Base-by-base conservation (phyloP, 176 grass and related monocot genomes). In the Oryza meyeriana region DNA sequence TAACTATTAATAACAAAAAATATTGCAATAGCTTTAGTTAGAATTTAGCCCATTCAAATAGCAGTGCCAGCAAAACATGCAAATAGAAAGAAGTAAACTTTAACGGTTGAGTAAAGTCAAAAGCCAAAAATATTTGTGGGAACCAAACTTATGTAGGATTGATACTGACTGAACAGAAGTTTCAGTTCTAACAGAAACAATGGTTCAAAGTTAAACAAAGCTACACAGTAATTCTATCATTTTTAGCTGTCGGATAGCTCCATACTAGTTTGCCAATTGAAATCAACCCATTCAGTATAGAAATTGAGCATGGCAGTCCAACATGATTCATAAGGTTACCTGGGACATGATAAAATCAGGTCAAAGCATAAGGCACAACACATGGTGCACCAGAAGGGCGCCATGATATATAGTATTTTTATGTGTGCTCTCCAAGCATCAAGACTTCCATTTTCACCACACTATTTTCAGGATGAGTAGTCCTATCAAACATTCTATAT, bases 321-420 rank as follows among this genome's bases (percentile, higher is more conserved):
- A 86, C 25, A 75, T 61, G 71, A 82, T 70, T 76, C 48, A 39
- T 17, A 50, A 48, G 72, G 62, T 13, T 62, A 69, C 22, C 62
- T 69, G 35, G 50, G 39, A 63, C 24, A 63, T 12, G 18, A 42
- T 70, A 87, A 27, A 76, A 82, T 4, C 30, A 76, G 45, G 64
- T 69, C 24, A 83, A 64, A 71, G 20, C 18, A 76, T 1, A 16
- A 64, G 24, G 71, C 61, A 33, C 32, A 87, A 48, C 50, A 50
- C 24, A 77, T 32, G 32, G 20, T 52, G 44, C 30, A 50, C 11
- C 48, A 52, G 25, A 71, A 71, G 41, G 68, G 9, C 32, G 18
- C 28, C 34, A 38, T 4, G 39, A 45, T 3, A 12, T 11, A 44
- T 13, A 52, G 5, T 9, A 33, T 75, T 34, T 31, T 57, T 58